Base-by-base conservation (phyloP, 2,329 filamentous ascomycete species). In the Alternaria rosae region DNA sequence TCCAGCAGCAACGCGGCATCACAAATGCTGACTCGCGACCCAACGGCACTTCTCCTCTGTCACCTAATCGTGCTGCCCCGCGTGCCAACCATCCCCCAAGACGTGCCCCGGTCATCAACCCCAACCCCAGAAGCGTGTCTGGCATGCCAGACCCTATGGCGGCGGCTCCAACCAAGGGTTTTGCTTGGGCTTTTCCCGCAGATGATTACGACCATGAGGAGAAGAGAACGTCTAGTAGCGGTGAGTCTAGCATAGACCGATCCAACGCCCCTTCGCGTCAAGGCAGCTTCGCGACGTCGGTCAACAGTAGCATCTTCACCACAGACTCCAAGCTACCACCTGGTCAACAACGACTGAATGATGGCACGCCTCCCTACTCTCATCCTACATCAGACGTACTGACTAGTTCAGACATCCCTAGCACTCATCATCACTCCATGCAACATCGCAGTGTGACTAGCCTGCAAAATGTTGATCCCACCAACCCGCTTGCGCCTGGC, bases 291-390 rank as follows among this genome's bases (percentile, higher is more conserved):
- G 89, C 91, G 35, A 90, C 92, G 20, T 94, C 92, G 0, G 84
- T 94, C 59, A 91, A 91, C 5, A 93, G 91, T 79, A 93, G 91
- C 77, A 90, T 93, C 67, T 93, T 89, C 73, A 93, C 91, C 0
- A 87, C 87, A 32, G 91, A 93, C 70, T 93, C 91, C 13, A 85
- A 88, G 52, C 80, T 93, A 53, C 91, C 91, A 1, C 83, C 85
- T 2, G 91, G 91, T 1, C 92, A 94, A 78, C 86, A 91, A 65
- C 85, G 90, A 61, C 82, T 94, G 56, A 90, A 92, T 42, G 91
- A 93, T 60, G 84, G 82, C 70, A 79, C 78, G 67, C 62, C 64
- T 47, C 35, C 63, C 65, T 60, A 55, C 62, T 51, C 54, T 60
- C 50, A 12, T 30, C 28, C 20, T n/a, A 20, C 28, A 42, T 11